Evolutionary conservation across 2,329 filamentous ascomycete genomes (phyloP), one percentile per base, ranked within the genome.

Genomic region (Hysterium pulicare): DNA sequence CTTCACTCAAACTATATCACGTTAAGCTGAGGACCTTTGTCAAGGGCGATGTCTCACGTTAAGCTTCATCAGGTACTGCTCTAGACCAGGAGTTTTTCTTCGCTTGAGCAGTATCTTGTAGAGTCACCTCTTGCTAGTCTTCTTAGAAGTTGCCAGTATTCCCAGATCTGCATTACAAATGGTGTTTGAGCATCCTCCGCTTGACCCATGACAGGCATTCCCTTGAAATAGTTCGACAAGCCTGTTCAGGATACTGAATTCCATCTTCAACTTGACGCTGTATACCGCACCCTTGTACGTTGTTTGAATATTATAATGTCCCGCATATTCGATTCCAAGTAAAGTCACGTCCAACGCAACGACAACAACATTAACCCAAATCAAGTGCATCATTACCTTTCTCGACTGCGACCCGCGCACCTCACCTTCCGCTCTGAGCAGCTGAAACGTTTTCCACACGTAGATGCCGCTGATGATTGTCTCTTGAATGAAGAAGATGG

Each of bases 171-270:
- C n/a, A n/a, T n/a, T n/a, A n/a, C n/a, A n/a, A n/a, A n/a, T n/a
- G n/a, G n/a, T n/a, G n/a, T n/a, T n/a, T n/a, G n/a, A n/a, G n/a
- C n/a, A n/a, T n/a, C n/a, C n/a, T n/a, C n/a, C n/a, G n/a, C n/a
- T n/a, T n/a, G n/a, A n/a, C n/a, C n/a, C n/a, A n/a, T n/a, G n/a
- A n/a, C n/a, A n/a, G n/a, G n/a, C n/a, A n/a, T n/a, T n/a, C n/a
- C 24, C 24, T 28, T 28, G 24, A 13, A 28, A 28, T 7, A 28
- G 24, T 28, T 36, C 19, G 11, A 37, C 17, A 11, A 37, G 21
- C 17, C 20, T 21, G 32, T 77, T 69, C 16, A 82, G 61, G 42
- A 81, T 71, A 15, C 73, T 69, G 50, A 74, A 72, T 54, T 81
- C 78, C 15, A 78, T 65, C 49, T 77, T 75, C 16, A 77, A 62